phyloP scores from a whole-genome alignment of 345 rosid genomes.

The Eutrema yunnanense region DNA sequence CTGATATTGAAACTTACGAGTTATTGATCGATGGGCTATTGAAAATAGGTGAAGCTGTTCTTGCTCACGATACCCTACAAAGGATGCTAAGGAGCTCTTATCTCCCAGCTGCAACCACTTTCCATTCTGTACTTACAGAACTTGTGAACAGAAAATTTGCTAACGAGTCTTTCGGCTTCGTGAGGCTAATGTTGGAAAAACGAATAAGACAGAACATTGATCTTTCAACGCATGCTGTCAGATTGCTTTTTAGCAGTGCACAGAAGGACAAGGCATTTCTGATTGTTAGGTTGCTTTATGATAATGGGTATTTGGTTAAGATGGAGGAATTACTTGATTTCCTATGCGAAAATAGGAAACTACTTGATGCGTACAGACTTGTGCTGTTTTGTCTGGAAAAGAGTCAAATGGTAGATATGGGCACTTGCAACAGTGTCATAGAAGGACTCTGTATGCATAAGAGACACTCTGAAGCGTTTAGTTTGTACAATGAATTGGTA shows the following conservation, averaged over 20 bases:
- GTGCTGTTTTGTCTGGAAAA: conserved; percentile 54
- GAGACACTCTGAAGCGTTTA: conserved; percentile 59
- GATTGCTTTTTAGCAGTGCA: conserved; percentile 41
- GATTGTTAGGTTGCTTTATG: conserved; percentile 43
- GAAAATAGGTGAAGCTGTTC: conserved; percentile 49
- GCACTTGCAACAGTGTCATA: conserved; percentile 40
- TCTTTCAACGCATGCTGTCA: conserved; percentile 53
- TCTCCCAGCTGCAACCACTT: conserved; percentile 51
- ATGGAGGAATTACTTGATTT: conserved; percentile 48
- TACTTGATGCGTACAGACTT: conserved; percentile 48
- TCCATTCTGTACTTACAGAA: conserved; percentile 52
- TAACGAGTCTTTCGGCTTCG: conserved; percentile 45
- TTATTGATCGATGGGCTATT: conserved; percentile 53
- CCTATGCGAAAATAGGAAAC: conserved; percentile 42
- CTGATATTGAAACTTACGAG: conserved; percentile 55
- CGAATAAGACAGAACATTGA: conserved; percentile 46
- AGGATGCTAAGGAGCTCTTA: conserved; percentile 71
- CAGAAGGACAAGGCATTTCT: conserved; percentile 48
- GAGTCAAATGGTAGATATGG: conserved; percentile 37
- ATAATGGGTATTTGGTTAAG: conserved; percentile 50
- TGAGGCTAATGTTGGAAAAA: conserved; percentile 55
- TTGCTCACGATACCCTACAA: conserved; percentile 52
- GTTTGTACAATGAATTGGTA: conserved; percentile 55
- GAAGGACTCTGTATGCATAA: conserved; percentile 55
- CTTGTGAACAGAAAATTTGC: conserved; percentile 46